Base-by-base conservation (phyloP, 805 yeast genomes). In the Lipomyces anomalus region DNA sequence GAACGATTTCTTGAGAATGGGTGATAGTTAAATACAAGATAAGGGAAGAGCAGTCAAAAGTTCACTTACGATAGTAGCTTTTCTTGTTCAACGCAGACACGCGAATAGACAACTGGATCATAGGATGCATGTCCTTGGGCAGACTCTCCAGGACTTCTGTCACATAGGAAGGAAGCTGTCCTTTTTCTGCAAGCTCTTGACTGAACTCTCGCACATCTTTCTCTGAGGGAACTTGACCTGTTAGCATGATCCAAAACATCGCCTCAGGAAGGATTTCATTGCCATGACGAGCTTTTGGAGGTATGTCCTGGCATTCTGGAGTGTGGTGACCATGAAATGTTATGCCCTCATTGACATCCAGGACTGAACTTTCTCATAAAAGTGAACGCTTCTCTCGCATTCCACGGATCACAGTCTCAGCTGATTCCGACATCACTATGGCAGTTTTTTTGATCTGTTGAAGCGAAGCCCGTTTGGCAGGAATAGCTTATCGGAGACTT, bases 21-120 rank as follows among this genome's bases (percentile, higher is more conserved):
- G n/a, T n/a, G n/a, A n/a, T n/a, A n/a, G n/a, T n/a, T n/a, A n/a
- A n/a, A n/a, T n/a, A n/a, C n/a, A n/a, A n/a, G n/a, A n/a, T n/a
- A n/a, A n/a, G n/a, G n/a, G n/a, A n/a, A n/a, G n/a, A n/a, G n/a
- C n/a, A n/a, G n/a, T n/a, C n/a, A n/a, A n/a, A n/a, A n/a, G n/a
- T n/a, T n/a, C n/a, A n/a, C n/a, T n/a, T n/a, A n/a, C n/a, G n/a
- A n/a, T n/a, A 83, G 54, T 66, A 68, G 17, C 88, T 81, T 56
- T 80, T 82, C 49, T 80, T 73, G 67, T 82, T 83, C 64, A 84
- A 72, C 34, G 88, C 82, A 45, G 82, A 73, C 40, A 84, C 77
- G 28, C 85, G 88, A 61, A 84, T 81, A 40, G 86, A 75, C 59
- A 83, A 72, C 64, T 83, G 92, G 24, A 90, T 82, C 92, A 83